Evolutionary conservation across 2,329 filamentous ascomycete species (phyloP), one percentile per base, ranked within the genome.

Genomic region (Sporothrix variecibatus): DNA sequence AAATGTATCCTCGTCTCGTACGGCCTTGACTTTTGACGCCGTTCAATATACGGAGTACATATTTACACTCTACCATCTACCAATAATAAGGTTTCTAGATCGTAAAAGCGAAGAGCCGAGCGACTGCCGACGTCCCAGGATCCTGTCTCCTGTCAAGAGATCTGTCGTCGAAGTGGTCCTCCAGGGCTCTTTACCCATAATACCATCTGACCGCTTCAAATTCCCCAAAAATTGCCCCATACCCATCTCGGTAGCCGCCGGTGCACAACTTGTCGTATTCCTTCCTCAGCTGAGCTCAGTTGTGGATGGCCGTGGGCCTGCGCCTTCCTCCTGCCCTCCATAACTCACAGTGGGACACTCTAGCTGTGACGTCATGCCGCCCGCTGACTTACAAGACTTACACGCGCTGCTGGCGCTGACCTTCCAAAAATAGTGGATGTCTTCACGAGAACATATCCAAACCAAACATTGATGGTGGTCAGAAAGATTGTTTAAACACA

Each of bases 291-390:
- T 1, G 62, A 9, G 62, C 11, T 12, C 5, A 9, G n/a, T 20
- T 1, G 62, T 20, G 62, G 23, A 20, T 64, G 23, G 51, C 46
- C 17, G 15, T n/a, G 6, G 46, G 46, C 38, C 62, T 43, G 60
- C 12, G 38, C 38, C 62, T 1, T 17, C 62, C 34, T 64, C 60
- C 34, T 40, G 7, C 7, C 34, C 56, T 28, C 56, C 28, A 46
- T 67, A 28, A 46, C 20, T 43, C n/a, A 28, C 38, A 28, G 62
- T 38, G 34, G 38, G 8, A 56, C 51, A 43, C 60, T 11, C 20
- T 15, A 38, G 26, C 53, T 46, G 69, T 71, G 69, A 71, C 69
- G 69, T 71, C 69, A 71, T 62, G 56, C 56, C 53, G 26, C 34
- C n/a, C 12, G 38, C 15, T 26, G 40, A 49, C 23, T 49, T 49